phyloP scores from a whole-genome alignment of 495 filamentous ascomycete genomes.

The Pseudoneurospora amorphoporcata region DNA sequence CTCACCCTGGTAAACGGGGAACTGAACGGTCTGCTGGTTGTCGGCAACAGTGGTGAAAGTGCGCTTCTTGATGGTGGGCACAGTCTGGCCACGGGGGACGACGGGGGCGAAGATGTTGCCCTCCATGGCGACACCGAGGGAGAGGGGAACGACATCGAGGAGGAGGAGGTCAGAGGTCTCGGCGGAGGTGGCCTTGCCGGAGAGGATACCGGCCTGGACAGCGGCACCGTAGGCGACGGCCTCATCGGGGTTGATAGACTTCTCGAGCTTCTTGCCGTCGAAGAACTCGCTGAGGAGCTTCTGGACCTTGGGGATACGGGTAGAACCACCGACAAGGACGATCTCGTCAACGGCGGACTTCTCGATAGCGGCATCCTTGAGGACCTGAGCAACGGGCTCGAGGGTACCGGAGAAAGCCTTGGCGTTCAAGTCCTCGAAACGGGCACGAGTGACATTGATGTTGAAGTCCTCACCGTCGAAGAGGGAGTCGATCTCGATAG shows the following conservation, averaged over 20 bases:
- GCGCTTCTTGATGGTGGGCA: conserved; percentile 87
- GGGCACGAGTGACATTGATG: conserved; percentile 96
- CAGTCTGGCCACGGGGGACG: conserved; percentile 81
- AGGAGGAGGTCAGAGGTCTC: conserved; percentile 92
- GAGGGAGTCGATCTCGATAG: conserved; percentile 98
- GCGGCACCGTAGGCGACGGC: conserved; percentile 98
- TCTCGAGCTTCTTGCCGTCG: conserved; percentile 98
- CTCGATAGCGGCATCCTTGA: conserved; percentile 90
- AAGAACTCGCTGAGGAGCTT: conserved; percentile 97
- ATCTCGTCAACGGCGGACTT: conserved; percentile 96
- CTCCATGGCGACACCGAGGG: conserved; percentile 99
- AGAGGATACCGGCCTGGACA: conserved; percentile 96
- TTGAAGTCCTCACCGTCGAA: conserved; percentile 98
- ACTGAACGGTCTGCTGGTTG: conserved; percentile 94
- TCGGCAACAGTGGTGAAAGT: conserved; percentile 98
- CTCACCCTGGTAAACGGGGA: conserved; percentile 97
- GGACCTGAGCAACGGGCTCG: conserved; percentile 96
- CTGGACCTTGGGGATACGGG: conserved; percentile 98
- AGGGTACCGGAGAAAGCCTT: conserved; percentile 93
- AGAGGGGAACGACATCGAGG: conserved; percentile 93
- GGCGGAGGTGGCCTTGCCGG: conserved; percentile 91
- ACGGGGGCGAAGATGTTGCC: conserved; percentile 99
- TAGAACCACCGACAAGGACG: conserved; percentile 96
- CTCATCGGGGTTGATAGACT: conserved; percentile 99
- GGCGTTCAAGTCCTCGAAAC: conserved; percentile 98